Conservation (phyloP, 257 asterid genomes). For the Paraleonurus japonicus region DNA sequence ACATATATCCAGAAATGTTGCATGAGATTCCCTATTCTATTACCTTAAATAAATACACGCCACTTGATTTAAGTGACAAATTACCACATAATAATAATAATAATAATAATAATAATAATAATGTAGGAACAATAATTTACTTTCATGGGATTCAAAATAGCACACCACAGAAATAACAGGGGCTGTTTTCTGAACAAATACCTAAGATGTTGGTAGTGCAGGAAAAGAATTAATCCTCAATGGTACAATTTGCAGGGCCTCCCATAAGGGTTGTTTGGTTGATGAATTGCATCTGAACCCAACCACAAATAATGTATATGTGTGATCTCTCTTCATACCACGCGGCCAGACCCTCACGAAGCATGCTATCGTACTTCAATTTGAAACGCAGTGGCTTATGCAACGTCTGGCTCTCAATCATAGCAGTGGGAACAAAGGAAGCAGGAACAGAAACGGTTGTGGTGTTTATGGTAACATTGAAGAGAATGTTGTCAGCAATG, state of each 20-base stretch:
- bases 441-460: constrained; percentile 43
- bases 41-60: no score
- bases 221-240: constrained; percentile 21
- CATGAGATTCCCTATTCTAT: background rate
- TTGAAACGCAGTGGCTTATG: constrained; percentile 45
- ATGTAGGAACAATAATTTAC: background rate
- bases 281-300: constrained; percentile 43
- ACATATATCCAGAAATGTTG: background rate
- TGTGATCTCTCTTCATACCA: constrained; percentile 48
- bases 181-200: no score
- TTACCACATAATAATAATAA: no score
- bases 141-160: background rate
- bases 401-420: constrained; percentile 36
- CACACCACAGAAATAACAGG: background rate
- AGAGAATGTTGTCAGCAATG: constrained; percentile 28
- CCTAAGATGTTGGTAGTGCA: no score
- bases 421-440: constrained; percentile 44
- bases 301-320: constrained; percentile 42
- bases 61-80: background rate
- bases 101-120: no score
- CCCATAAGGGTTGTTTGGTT: constrained; percentile 41
- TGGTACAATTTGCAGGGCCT: constrained; percentile 47
- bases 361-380: constrained; percentile 50
- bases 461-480: constrained; percentile 34
- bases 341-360: constrained; percentile 46